Evolutionary conservation across 78 protist genomes (phyloP), one percentile per base, ranked within the genome.

Genomic region (Polysphondylium violaceum): DNA sequence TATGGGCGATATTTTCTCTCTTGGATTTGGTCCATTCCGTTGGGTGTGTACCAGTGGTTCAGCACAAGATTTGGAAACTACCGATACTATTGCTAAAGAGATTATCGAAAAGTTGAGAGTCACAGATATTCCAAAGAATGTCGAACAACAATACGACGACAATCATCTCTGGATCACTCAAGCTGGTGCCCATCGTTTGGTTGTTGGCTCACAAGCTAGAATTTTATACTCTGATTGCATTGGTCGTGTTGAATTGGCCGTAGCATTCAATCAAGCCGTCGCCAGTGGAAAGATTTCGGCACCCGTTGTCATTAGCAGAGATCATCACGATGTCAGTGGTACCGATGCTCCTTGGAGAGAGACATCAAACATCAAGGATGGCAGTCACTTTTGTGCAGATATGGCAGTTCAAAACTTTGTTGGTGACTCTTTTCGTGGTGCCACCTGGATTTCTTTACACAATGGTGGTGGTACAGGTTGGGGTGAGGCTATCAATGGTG

Each of bases 1-100:
- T 51, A 95, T 97, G 97, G 97, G 96, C 50, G 95, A 92, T 61
- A 95, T 95, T 3, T 97, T 97, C 72, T 81, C 94, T 19, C 77
- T 95, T 23, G 98, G 98, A 7, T 97, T 97, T 47, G 98, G 98
- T 3, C 98, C 98, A 43, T 97, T 97, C 95, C 87, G 98, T 33
- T 97, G 98, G 97, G 97, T 97, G 19, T 97, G 98, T 64, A 94
- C 98, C 16, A 43, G 83, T 31, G 79, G 96, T 16, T 31, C 55
- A 6, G 74, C 56, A 36, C 19, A 31, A 29, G 98, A 97, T 76
- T 69, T 97, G n/a, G 76, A 50, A 61, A 43, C 2, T 14, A 96
- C 98, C 3, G 98, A 97, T 64, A 29, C 29, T 11, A 95, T 97
- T 41, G 97, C 98, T 21, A 55, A 73, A 8, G 94, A 95, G 7